These are phyloP conservation scores for Thelephora terrestris DNA, from an alignment of 1,284 basidiomycete genomes.

Conservation along the genomic window DNA sequence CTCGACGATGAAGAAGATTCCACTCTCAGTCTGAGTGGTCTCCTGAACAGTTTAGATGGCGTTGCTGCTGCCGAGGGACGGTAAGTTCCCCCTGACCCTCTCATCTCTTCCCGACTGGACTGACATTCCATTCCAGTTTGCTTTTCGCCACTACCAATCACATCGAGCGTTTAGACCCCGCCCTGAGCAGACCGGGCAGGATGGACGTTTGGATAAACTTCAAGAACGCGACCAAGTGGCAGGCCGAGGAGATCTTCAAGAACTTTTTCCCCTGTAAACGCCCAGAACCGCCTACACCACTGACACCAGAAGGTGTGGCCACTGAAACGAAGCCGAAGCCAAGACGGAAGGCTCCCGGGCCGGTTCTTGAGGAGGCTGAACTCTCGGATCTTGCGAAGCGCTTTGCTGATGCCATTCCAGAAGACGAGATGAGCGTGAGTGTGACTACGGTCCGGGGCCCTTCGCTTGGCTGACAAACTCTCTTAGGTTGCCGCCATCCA, in stretches of 20 bases:
- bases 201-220: conserved; percentile 89
- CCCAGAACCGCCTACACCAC: conserved; percentile 16
- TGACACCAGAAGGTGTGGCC: background rate
- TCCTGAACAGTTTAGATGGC: conserved; percentile 78
- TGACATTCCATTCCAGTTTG: conserved; percentile 32
- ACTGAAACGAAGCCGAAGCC: conserved; percentile 38
- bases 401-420: conserved; percentile 68
- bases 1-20: conserved; percentile 56
- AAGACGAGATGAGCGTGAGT: conserved; percentile 73
- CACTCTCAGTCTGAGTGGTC: conserved; percentile 70
- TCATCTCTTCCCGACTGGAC: background rate
- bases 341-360: conserved; percentile 48
- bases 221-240: conserved; percentile 77
- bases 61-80: conserved; percentile 79
- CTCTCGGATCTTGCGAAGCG: conserved; percentile 64
- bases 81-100: conserved; percentile 32
- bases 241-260: conserved; percentile 83
- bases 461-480: conserved; percentile 2
- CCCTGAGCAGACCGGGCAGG: conserved; percentile 68
- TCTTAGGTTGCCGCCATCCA: conserved; percentile 70
- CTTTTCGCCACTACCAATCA: conserved; percentile 80
- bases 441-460: conserved; percentile 1
- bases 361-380: conserved; percentile 61
- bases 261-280: conserved; percentile 76
- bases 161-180: conserved; percentile 77